Base-by-base conservation (phyloP, 208 protist species). In the Crithidia sp. region DNA sequence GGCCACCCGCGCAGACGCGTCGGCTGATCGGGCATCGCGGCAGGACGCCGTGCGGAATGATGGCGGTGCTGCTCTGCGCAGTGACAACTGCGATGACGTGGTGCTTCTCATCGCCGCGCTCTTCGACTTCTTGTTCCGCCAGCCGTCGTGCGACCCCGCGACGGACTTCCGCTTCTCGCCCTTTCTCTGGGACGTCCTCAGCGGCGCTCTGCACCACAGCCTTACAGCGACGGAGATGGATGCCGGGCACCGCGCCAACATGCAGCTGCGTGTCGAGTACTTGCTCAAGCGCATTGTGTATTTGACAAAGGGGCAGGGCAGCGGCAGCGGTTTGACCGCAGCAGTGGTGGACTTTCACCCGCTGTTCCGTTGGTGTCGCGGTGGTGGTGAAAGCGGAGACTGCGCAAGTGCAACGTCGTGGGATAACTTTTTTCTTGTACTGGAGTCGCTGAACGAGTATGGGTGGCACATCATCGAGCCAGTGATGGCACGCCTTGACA, bases 241-340 rank as follows among this genome's bases (percentile, higher is more conserved):
- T 55, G 86, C 85, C 17, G 88, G 88, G 12, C 64, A 80, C 10
- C 86, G 85, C n/a, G 83, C 87, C 28, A 90, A 85, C 68, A 85
- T 92, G 83, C 88, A 93, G 75, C 83, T 93, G 41, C 84, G 88
- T 28, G 86, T 79, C 16, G 81, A 80, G 47, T 96, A 96, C 66
- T 75, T 96, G 13, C 74, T 96, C 37, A 95, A 96, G 81, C 92
- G 92, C 62, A 85, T 96, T 43, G 85, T 96, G 14, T 67, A 86
- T 56, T 40, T 92, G 41, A 92, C 85, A 39, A 64, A 82, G 64
- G 58, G 74, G 50, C 76, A 87, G 54, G 71, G 84, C 63, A 19
- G 55, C 43, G 28, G 28, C 28, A 28, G 28, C 28, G 28, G 28
- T 28, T 28, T 28, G 28, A 28, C 28, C 28, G 28, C 62, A 68